phyloP scores from a whole-genome alignment of 2,329 filamentous ascomycete species.

The Colletotrichum zoysiae region DNA sequence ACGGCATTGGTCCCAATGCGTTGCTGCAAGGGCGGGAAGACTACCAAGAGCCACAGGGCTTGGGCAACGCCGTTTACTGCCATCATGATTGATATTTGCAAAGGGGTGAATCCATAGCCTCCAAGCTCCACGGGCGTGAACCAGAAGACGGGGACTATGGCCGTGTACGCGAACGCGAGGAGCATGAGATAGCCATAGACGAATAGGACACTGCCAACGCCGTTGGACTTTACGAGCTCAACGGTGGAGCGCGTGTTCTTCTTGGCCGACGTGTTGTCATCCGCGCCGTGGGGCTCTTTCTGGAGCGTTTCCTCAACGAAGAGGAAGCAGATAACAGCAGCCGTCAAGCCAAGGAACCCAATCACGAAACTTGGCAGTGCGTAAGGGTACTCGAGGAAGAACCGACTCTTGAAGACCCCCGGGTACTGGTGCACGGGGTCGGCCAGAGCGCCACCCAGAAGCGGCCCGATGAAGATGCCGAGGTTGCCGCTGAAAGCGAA shows the following conservation, averaged over 20 bases:
- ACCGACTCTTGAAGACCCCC: constrained; percentile 64
- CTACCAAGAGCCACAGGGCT: constrained; percentile 76
- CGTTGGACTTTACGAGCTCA: constrained; percentile 69
- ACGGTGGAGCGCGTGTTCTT: constrained; percentile 1
- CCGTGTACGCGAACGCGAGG: constrained; percentile 79
- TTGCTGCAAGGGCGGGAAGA: constrained; percentile 76
- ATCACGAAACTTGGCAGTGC: constrained; percentile 71
- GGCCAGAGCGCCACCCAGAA: constrained; percentile 77
- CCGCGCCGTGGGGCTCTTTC: constrained; percentile 41
- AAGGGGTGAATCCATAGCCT: constrained; percentile 72
- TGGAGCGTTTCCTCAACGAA: constrained; percentile 74
- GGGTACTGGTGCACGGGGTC: constrained; percentile 76
- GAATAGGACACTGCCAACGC: constrained; percentile 74
- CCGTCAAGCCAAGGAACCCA: constrained; percentile 56
- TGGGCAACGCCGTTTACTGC: constrained; percentile 74
- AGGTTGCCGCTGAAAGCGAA: constrained; percentile 82
- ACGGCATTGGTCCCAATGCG: constrained; percentile 76
- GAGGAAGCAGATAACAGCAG: constrained; percentile 64
- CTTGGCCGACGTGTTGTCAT: neutral
- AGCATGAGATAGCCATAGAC: constrained; percentile 76
- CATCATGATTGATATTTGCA: constrained; percentile 76
- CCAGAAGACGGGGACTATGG: constrained; percentile 76
- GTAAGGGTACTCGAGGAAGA: constrained; percentile 76
- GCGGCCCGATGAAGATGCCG: constrained; percentile 78
- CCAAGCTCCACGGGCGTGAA: constrained; percentile 73